phyloP scores from a whole-genome alignment of 352 stramenopile species.

The Phytophthora citrophthora region DNA sequence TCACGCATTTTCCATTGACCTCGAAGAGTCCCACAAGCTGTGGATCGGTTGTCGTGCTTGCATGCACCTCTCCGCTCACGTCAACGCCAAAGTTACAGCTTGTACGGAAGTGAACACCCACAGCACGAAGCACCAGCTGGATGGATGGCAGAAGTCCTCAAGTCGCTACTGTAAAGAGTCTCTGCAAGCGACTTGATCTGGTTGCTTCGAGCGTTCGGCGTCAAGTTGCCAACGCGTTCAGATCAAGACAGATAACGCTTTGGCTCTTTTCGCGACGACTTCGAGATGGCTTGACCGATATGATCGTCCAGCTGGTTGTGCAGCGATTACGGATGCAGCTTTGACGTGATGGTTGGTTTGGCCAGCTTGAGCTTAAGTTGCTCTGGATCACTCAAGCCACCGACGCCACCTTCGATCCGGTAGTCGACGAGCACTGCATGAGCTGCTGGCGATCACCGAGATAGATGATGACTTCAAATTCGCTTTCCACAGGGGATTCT shows the following conservation, averaged over 20 bases:
- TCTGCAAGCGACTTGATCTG: background rate
- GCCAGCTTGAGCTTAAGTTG: background rate
- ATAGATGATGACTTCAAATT: background rate
- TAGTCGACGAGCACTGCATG: constrained; percentile 3
- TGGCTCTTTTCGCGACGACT: constrained; percentile 12
- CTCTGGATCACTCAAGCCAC: constrained; percentile 9
- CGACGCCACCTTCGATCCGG: background rate
- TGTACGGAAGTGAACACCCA: background rate
- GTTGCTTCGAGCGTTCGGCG: constrained; percentile 4
- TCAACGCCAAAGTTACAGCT: constrained; percentile 1
- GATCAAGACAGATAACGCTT: background rate
- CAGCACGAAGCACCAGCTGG: constrained; percentile 6
- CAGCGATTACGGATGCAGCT: background rate
- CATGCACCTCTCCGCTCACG: constrained; percentile 13
- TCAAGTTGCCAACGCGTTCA: background rate
- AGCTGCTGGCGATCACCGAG: constrained; percentile 9
- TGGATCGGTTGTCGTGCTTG: background rate
- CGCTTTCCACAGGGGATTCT: too few species aligned
- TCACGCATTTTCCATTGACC: background rate
- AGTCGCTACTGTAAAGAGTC: constrained; percentile 14
- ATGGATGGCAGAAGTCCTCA: background rate
- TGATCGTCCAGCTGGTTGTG: constrained; percentile 12
- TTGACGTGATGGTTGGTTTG: background rate
- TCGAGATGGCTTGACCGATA: constrained; percentile 24
- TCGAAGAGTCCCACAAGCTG: constrained; percentile 1